Base-by-base conservation (phyloP, 108 stramenopile genomes). In the Nannochloropsis salina region DNA sequence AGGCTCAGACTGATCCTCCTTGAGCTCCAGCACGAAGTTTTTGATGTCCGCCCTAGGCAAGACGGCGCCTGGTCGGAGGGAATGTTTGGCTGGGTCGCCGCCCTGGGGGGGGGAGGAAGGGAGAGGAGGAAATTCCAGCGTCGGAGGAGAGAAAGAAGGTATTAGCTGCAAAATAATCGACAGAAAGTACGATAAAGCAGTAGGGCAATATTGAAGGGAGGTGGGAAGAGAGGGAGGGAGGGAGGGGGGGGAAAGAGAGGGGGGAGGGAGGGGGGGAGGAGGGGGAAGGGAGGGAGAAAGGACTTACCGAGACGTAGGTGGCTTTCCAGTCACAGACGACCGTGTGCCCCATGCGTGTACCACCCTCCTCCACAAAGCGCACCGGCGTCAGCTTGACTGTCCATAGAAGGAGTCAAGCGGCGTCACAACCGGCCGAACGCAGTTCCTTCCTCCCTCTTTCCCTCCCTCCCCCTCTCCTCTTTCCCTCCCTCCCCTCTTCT, bases 271-370 rank as follows among this genome's bases (percentile, higher is more conserved):
- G 47, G 61, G 5, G n/a, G 61, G 61, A n/a, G n/a, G 5, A n/a
- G 61, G n/a, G 61, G 61, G 61, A 74, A n/a, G 61, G 3, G n/a
- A 51, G 47, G 12, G 47, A 51, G 10, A 12, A 12, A 10, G 61
- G 20, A 74, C 61, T 15, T 74, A 74, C 61, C 61, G 61, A 74
- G 61, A 74, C n/a, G 61, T 74, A 74, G 61, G 61, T 88, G 80
- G 87, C 87, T 11, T 88, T 84, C 87, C 87, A 88, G 45, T 88
- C 81, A 44, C 84, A 84, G 44, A 84, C 81, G 84, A 88, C 87
- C 10, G 87, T 88, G 84, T 88, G 87, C 18, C 87, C 87, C 84
- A 88, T 84, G 80, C 84, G 80, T 5, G 87, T 88, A 5, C 87
- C 87, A 8, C 87, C 87, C 44, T 88, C 87, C 80, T 88, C 87